Evolutionary conservation across 768 basidiomycete species (phyloP).

Genomic region (Lepiota subincarnata): DNA sequence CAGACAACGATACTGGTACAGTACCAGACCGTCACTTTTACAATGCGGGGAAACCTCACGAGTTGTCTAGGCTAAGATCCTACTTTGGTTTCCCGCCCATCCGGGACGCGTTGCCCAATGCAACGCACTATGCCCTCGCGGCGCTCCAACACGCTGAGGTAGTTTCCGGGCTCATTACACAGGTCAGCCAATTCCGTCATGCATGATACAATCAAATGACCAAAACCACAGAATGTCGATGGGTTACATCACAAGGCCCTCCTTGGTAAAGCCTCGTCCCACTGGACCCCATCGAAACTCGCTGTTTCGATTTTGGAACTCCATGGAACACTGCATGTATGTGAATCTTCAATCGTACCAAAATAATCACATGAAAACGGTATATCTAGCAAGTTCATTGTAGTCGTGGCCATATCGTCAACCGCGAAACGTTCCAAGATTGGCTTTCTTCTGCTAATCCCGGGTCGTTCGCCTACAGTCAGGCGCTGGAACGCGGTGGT

Average conservation of each 20-base stretch:
- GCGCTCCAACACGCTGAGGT: conserved; percentile 71
- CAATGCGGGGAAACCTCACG: neutral
- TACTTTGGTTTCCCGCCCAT: conserved; percentile 87
- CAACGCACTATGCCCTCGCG: conserved; percentile 84
- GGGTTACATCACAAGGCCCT: conserved; percentile 87
- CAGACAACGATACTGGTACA: conserved; percentile 82
- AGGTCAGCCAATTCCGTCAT: conserved; percentile 35
- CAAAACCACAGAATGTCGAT: conserved; percentile 68
- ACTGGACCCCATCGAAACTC: conserved; percentile 35
- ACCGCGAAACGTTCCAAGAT: conserved; percentile 69
- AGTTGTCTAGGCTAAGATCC: conserved; percentile 56
- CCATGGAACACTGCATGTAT: conserved; percentile 83
- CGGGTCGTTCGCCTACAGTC: conserved; percentile 66
- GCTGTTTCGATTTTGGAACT: conserved; percentile 65
- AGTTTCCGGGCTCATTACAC: conserved; percentile 68
- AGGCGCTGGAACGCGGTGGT: conserved; percentile 57
- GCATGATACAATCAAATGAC: neutral
- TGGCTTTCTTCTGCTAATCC: conserved; percentile 73
- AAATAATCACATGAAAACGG: neutral
- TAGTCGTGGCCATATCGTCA: conserved; percentile 61
- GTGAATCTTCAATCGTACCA: conserved; percentile 1
- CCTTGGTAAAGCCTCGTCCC: conserved; percentile 22
- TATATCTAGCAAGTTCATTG: conserved; percentile 68
- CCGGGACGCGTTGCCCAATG: conserved; percentile 78
- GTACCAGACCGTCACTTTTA: conserved; percentile 11